A percentile compares a stretch with the other conserved stretches of the same genome.
These are phyloP conservation scores for Mariannaea sp. DNA, from an alignment of 2,329 filamentous ascomycete genomes.

Conservation along the genomic window DNA sequence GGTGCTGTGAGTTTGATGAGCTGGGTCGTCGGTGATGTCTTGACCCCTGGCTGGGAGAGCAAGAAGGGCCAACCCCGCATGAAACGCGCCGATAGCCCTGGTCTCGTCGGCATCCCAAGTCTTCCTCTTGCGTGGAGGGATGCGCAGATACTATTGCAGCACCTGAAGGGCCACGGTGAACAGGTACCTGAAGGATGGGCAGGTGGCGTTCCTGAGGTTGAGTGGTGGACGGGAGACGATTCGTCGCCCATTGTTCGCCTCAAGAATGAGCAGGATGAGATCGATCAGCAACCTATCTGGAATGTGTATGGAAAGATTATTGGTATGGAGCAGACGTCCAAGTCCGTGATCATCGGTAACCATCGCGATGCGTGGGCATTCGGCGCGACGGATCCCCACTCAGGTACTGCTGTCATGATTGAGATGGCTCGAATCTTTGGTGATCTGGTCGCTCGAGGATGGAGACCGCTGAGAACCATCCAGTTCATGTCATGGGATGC, in stretches of 20 bases:
- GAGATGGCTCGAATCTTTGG: conserved; percentile 88
- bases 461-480: conserved; percentile 91
- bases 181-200: conserved; percentile 72
- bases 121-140: conserved; percentile 89
- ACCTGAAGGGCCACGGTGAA: conserved; percentile 75
- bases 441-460: conserved; percentile 74
- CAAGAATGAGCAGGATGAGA: conserved; percentile 85
- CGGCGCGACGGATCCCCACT: conserved; percentile 83
- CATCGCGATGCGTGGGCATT: conserved; percentile 93
- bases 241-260: conserved; percentile 79
- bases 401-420: conserved; percentile 88
- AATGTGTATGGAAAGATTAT: conserved; percentile 85
- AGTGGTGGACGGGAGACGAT: conserved; percentile 84
- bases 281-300: conserved; percentile 82
- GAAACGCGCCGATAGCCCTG: conserved; percentile 70
- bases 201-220: conserved; percentile 75
- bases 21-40: conserved; percentile 86
- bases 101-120: conserved; percentile 83
- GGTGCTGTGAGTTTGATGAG: conserved; percentile 80
- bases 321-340: conserved; percentile 81
- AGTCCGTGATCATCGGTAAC: conserved; percentile 88
- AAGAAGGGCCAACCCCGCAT: conserved; percentile 68
- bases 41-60: conserved; percentile 86
- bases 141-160: conserved; percentile 77
- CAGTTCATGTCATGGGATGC: conserved; percentile 98